Base-by-base conservation (phyloP, 2,329 filamentous ascomycete species). In the Pseudogymnoascus destructans region DNA sequence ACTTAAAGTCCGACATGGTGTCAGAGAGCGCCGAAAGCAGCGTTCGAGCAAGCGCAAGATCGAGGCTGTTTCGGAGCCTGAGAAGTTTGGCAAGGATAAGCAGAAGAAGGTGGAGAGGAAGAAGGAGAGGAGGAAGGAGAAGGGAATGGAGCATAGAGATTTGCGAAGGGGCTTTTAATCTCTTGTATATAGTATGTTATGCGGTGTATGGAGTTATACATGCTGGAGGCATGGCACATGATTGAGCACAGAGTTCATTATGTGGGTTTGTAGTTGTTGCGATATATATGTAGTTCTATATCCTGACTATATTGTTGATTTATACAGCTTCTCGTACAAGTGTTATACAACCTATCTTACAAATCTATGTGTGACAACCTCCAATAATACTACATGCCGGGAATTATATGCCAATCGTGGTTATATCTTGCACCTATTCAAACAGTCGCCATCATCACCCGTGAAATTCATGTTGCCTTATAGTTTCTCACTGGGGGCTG, bases 1-100 rank as follows among this genome's bases (percentile, higher is more conserved):
- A 67, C 72, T 87, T 36, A 79, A 79, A 38, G 88, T 95, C 5
- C 82, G 89, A 61, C 83, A 86, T 57, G 79, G 78, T 13, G 84
- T 93, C n/a, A 81, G 80, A 67, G 78, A 79, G 63, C 82, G 85
- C 66, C 78, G 93, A 64, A 82, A 89, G 68, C 81, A 84, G 66
- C 77, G 95, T 63, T 82, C 86, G 58, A 81, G 79, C 63, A 98
- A 98, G 80, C 81, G 93, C 66, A 88, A 89, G 72, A 88, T 97
- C 63, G 91, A 95, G 69, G 88, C 88, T 9, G 84, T 98, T 21
- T 80, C 80, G 55, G 81, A 86, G 67, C 93, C 93, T 1, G 92
- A 93, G 73, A 85, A 78, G 68, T 83, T 84, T 65, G 88, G 84
- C 25, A 77, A 79, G 67, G 84, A 86, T 65, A 96, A 96, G 82